phyloP scores from a whole-genome alignment of 805 yeast species.

The Candida multigemmis region DNA sequence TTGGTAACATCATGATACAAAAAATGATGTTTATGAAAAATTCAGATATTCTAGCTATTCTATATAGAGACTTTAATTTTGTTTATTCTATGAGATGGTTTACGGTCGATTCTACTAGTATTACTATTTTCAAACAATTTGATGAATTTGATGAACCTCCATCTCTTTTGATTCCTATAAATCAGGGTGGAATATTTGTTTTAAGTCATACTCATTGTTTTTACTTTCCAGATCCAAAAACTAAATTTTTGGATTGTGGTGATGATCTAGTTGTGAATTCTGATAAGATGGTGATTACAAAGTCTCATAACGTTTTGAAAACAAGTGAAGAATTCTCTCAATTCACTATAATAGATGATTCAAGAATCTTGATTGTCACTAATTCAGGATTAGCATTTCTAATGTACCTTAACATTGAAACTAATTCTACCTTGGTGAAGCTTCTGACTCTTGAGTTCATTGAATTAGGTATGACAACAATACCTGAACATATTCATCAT shows the following conservation, averaged over 20 bases:
- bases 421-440: background rate
- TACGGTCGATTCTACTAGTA: slow-evolving; percentile 5
- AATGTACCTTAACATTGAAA: slow-evolving; percentile 7
- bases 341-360: slow-evolving; percentile 14
- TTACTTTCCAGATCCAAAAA: slow-evolving; percentile 16
- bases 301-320: slow-evolving; percentile 3
- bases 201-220: slow-evolving; percentile 15
- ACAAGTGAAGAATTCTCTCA: slow-evolving; percentile 4
- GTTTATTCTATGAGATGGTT: slow-evolving; percentile 22
- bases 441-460: slow-evolving; percentile 10
- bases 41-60: slow-evolving; percentile 14
- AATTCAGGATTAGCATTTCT: slow-evolving; percentile 20
- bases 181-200: slow-evolving; percentile 17
- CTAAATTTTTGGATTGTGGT: slow-evolving; percentile 4
- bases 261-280: slow-evolving; percentile 5
- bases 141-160: slow-evolving; percentile 22
- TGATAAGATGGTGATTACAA: slow-evolving; percentile 11
- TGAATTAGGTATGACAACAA: slow-evolving; percentile 18
- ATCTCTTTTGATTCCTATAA: slow-evolving; percentile 11
- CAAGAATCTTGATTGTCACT: slow-evolving; percentile 16
- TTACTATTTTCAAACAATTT: slow-evolving; percentile 12
- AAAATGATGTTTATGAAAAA: slow-evolving; percentile 7
- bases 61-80: slow-evolving; percentile 26
- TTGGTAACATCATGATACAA: slow-evolving; percentile 12
- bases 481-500: slow-evolving; percentile 18